Evolutionary conservation across 2,329 filamentous ascomycete species (phyloP), one percentile per base, ranked within the genome.

Genomic region (Aureobasidium musti): DNA sequence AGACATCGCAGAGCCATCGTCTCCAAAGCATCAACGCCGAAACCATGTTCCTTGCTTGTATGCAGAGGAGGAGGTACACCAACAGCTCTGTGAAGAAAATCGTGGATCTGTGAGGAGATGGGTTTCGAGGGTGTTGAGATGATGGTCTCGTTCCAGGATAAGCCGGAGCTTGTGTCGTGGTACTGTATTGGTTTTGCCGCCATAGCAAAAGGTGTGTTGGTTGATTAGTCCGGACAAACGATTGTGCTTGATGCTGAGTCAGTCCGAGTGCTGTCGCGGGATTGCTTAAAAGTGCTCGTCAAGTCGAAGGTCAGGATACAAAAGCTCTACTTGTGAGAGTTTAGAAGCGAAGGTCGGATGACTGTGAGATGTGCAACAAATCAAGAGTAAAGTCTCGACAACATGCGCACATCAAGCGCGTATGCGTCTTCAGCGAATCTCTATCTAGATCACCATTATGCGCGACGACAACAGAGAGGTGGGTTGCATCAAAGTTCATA

Each of bases 1-100:
- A 72, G 35, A 23, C 63, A 63, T 14, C 35, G 47, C 43, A 68
- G 66, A 17, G 71, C 67, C 35, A 70, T 67, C 21, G 65, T 49
- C 23, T 54, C 71, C 1, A 72, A 71, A 43, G 69, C 71, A 61
- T 74, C 73, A n/a, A 63, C 63, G 2, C 72, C 53, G 0, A 1
- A 2, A 0, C 2, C 30, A 23, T 5, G 4, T 1, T 23, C 71
- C 41, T 65, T 57, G 2, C 67, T 67, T 26, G 23, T 3, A 19
- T 6, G 68, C 68, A 39, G 21, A 17, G 14, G 26, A 21, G 37
- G 56, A 3, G 53, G 35, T 23, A 17, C 8, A 19, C 53, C 53
- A n/a, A 59, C 14, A 21, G 39, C 5, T 19, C n/a, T 43, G 11
- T 43, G 23, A 0, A 59, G 7, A 17, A 59, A 39, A 0, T 56